Base-by-base conservation (phyloP, 345 rosid genomes). In the Populus nigra region DNA sequence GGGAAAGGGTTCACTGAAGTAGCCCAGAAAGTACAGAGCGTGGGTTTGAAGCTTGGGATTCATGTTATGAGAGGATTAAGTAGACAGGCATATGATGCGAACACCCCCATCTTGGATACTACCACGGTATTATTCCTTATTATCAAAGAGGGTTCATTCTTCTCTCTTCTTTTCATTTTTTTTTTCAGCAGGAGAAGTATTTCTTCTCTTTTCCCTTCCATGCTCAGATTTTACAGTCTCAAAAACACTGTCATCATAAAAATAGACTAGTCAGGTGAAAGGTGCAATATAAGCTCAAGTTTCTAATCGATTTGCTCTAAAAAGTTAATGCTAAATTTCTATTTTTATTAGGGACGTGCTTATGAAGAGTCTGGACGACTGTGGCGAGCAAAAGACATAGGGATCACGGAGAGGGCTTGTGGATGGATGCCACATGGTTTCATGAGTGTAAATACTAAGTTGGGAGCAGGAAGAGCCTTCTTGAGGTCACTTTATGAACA, bases 11-110 rank as follows among this genome's bases (percentile, higher is more conserved):
- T 96, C 82, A 81, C 88, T 0, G 86, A 91, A 81, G 94, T 96
- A 1, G 96, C 98, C 0, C 84, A 77, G 76, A 91, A 89, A 82
- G 94, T 93, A 53, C 98, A 93, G 69, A 55, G 77, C 77, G 87
- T 92, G 94, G 98, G 96, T 84, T 85, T 96, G 83, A 96, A 92
- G 88, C 92, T 96, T 77, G 99, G 99, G 77, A 89, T 93, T 83
- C 98, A 93, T 82, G 90, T 91, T 59, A 95, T 95, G 98, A 89
- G 92, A 76, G 99, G 98, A 69, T 88, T 96, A 76, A 96, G 99
- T 76, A 87, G 90, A 62, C 99, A 96, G 73, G 98, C 99, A 63
- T 88, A 88, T 79, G 87, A 91, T 81, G 93, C 90, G 15, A 92
- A 93, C 85, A 86, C 92, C 63, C 94, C 85, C 15, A 93, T 95